Evolutionary conservation across 208 protist species (phyloP).

Genomic region (Trypanosomatidae sp.): DNA sequence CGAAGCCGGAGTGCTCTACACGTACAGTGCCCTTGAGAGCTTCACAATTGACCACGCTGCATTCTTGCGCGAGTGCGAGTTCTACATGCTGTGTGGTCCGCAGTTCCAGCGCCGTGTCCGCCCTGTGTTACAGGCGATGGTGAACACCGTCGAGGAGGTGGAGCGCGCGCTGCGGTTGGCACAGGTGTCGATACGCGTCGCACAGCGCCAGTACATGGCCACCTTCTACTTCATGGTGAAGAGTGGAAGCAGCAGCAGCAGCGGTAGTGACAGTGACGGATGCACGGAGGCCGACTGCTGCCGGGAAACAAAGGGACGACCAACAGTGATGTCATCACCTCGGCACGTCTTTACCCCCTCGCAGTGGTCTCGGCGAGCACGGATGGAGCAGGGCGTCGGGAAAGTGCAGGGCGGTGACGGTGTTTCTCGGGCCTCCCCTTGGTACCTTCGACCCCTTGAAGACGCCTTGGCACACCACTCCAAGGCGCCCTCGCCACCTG

Average conservation of each 20-base stretch:
- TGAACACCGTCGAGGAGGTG: constrained; percentile 58
- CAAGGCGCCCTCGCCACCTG: neutral
- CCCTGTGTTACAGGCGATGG: constrained; percentile 50
- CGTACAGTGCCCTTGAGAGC: constrained; percentile 44
- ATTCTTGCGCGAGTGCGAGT: constrained; percentile 71
- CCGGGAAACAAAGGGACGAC: neutral
- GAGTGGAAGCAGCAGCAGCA: constrained; percentile 8
- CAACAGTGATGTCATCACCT: neutral
- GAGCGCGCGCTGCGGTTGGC: constrained; percentile 41
- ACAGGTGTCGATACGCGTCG: constrained; percentile 14
- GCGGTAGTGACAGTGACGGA: constrained; percentile 12
- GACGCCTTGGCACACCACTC: constrained; percentile 13
- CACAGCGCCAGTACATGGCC: constrained; percentile 29
- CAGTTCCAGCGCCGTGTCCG: constrained; percentile 40
- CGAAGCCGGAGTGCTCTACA: constrained; percentile 55
- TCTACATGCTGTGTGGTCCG: constrained; percentile 51
- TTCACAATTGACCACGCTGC: constrained; percentile 56
- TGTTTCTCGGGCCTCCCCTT: constrained; percentile 1
- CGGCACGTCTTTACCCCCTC: constrained; percentile 19
- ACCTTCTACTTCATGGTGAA: constrained; percentile 32
- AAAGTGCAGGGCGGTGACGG: neutral
- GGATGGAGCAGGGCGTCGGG: neutral
- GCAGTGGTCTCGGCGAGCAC: constrained; percentile 4
- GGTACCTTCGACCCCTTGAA: constrained; percentile 13
- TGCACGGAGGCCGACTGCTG: neutral